Percentiles rank a stretch among this genome's conserved stretches.
Evolutionary conservation across 2,329 filamentous ascomycete species (phyloP).

Genomic region (Pestalotiopsis sp.): DNA sequence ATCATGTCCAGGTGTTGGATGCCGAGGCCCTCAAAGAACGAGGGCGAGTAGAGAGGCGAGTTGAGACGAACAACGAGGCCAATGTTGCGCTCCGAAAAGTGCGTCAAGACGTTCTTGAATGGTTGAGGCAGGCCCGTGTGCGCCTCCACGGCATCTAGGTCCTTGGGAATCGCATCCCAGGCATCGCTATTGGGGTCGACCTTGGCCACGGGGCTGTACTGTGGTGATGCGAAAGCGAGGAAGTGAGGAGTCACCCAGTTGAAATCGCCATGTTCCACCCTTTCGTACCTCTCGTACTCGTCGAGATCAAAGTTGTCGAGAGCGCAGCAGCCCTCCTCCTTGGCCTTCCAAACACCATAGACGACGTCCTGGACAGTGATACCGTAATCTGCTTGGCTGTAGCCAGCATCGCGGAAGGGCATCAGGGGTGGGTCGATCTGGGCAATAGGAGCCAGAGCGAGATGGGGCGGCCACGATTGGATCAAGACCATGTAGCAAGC

Average conservation of each 20-base stretch:
- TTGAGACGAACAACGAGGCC: constrained; percentile 94
- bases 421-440: constrained; percentile 97
- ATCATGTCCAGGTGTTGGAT: constrained; percentile 99
- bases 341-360: constrained; percentile 98
- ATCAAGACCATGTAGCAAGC: constrained; percentile 99
- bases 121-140: constrained; percentile 75
- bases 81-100: constrained; percentile 87
- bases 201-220: constrained; percentile 75
- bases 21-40: constrained; percentile 94
- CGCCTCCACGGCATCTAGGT: constrained; percentile 71
- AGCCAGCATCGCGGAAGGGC: constrained; percentile 97
- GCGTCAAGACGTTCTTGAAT: constrained; percentile 93
- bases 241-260: constrained; percentile 98
- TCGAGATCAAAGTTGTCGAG: constrained; percentile 94
- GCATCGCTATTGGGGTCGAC: constrained; percentile 74
- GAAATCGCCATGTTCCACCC: constrained; percentile 98
- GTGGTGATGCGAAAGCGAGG: constrained; percentile 93
- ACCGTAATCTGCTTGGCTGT: constrained; percentile 96
- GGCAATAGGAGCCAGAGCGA: constrained; percentile 92
- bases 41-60: constrained; percentile 92
- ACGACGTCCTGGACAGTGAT: constrained; percentile 97
- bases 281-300: constrained; percentile 94
- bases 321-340: constrained; percentile 90
- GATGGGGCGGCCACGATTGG: constrained; percentile 94
- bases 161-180: constrained; percentile 76